Evolutionary conservation across 306 rosid genomes (phyloP).

Genomic region (Luffa aegyptiaca): DNA sequence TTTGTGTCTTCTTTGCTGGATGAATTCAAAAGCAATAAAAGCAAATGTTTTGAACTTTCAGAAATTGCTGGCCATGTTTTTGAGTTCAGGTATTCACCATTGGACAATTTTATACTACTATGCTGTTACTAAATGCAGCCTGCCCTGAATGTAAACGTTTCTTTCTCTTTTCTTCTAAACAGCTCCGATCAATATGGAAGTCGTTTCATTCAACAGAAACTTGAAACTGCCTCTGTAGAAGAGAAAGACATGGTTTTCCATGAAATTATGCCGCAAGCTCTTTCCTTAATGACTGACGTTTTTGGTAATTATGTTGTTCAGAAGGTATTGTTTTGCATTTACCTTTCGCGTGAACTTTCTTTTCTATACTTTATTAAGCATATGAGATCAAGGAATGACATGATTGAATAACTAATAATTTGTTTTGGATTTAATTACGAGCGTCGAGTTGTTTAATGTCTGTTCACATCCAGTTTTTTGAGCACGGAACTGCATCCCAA

Average conservation of each 20-base stretch:
- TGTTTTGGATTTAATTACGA: not conserved
- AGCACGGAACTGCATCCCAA: conserved; percentile 79
- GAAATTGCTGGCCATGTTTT: conserved; percentile 66
- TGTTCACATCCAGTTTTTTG: conserved; percentile 62
- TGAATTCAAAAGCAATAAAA: conserved; percentile 82
- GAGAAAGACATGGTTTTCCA: conserved; percentile 89
- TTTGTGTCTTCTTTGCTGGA: conserved; percentile 73
- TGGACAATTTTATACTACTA: not conserved
- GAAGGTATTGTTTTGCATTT: conserved; percentile 42
- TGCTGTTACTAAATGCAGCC: not conserved
- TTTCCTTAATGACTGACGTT: conserved; percentile 86
- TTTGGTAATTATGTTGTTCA: conserved; percentile 96
- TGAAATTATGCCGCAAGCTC: conserved; percentile 95
- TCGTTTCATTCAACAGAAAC: conserved; percentile 89
- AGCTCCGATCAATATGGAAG: conserved; percentile 97
- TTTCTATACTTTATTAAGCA: not conserved
- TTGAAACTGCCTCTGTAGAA: conserved; percentile 74
- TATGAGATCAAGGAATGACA: conserved; percentile 3
- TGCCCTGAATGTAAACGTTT: not conserved
- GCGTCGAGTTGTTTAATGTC: not conserved
- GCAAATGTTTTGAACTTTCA: conserved; percentile 75
- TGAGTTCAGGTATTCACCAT: conserved; percentile 56
- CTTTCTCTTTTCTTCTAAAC: conserved; percentile 12
- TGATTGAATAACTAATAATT: not conserved
- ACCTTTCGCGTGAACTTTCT: not conserved